Evolutionary conservation across 1,139 yeast genomes (phyloP).

Genomic region (Candida glucosophila): DNA sequence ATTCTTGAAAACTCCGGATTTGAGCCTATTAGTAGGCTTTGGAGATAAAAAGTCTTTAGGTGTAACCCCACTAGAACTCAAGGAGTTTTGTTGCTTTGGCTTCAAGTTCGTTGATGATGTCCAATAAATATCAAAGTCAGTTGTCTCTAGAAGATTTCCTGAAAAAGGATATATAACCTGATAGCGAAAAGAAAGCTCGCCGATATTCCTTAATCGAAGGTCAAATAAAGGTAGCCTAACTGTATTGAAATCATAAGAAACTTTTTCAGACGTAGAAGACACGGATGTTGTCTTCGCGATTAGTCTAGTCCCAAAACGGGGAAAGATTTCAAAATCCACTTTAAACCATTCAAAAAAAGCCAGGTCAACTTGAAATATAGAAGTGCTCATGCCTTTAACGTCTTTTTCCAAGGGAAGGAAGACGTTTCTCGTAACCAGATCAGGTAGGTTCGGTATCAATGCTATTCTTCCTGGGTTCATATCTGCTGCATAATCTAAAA

Average conservation of each 20-base stretch:
- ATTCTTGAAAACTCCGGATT: conserved; percentile 2
- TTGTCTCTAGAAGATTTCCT: conserved; percentile 78
- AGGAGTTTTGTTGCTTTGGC: conserved; percentile 21
- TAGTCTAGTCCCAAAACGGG: conserved; percentile 87
- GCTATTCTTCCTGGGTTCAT: conserved; percentile 56
- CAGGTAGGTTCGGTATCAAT: conserved; percentile 58
- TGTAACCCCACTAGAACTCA: conserved; percentile 34
- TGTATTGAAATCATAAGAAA: conserved; percentile 39
- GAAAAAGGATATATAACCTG: conserved; percentile 86
- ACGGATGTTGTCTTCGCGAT: conserved; percentile 84
- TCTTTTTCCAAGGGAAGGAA: conserved; percentile 71
- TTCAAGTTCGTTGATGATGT: conserved; percentile 60
- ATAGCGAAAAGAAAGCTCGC: conserved; percentile 68
- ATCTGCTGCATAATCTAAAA: conserved; percentile 38
- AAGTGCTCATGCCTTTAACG: conserved; percentile 42
- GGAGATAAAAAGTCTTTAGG: conserved; percentile 28
- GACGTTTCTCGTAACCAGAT: conserved; percentile 79
- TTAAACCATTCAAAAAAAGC: conserved; percentile 58
- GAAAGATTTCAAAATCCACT: conserved; percentile 85
- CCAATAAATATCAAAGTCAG: conserved; percentile 96
- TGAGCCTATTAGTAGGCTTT: conserved; percentile 6
- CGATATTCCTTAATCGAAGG: conserved; percentile 71
- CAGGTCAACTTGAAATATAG: conserved; percentile 81
- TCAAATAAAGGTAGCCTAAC: conserved; percentile 74
- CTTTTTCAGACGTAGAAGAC: conserved; percentile 36